phyloP scores from a whole-genome alignment of 257 asterid species.

The Phtheirospermum japonicum region DNA sequence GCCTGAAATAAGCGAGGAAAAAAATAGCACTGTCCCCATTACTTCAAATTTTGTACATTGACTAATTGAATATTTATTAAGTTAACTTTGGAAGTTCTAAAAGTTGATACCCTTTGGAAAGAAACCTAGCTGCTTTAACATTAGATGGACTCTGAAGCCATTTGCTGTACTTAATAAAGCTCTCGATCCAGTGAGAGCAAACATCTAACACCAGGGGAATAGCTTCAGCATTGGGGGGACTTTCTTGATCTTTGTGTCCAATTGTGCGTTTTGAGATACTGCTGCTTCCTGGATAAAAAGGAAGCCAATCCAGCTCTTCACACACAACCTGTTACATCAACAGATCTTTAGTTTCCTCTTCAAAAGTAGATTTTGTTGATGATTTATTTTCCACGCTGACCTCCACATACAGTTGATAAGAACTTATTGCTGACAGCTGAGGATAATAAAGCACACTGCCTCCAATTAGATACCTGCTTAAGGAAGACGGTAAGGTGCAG shows the following conservation, averaged over 20 bases:
- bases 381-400: conserved; percentile 53
- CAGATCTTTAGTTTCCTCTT: conserved; percentile 29
- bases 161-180: conserved; percentile 87
- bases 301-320: conserved; percentile 99
- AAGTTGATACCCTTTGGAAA: conserved; percentile 73
- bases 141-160: conserved; percentile 85
- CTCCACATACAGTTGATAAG: conserved; percentile 99
- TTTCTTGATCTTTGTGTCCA: conserved; percentile 57
- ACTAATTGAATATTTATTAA: conserved; percentile 10
- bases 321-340: conserved; percentile 74
- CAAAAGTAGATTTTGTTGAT: conserved; percentile 22
- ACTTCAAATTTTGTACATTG: conserved; percentile 17
- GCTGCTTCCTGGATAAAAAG: conserved; percentile 78
- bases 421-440: conserved; percentile 91
- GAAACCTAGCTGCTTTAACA: conserved; percentile 87
- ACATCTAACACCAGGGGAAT: conserved; percentile 67
- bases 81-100: conserved; percentile 24
- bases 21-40: conserved; percentile 24
- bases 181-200: conserved; percentile 92
- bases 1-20: conserved; percentile 54
- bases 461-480: conserved; percentile 82
- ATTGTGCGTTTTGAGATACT: conserved; percentile 39
- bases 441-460: conserved; percentile 96
- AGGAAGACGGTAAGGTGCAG: conserved; percentile 22
- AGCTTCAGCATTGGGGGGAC: conserved; percentile 75